Conservation (phyloP, 768 basidiomycete genomes). For the Zangia roseola region DNA sequence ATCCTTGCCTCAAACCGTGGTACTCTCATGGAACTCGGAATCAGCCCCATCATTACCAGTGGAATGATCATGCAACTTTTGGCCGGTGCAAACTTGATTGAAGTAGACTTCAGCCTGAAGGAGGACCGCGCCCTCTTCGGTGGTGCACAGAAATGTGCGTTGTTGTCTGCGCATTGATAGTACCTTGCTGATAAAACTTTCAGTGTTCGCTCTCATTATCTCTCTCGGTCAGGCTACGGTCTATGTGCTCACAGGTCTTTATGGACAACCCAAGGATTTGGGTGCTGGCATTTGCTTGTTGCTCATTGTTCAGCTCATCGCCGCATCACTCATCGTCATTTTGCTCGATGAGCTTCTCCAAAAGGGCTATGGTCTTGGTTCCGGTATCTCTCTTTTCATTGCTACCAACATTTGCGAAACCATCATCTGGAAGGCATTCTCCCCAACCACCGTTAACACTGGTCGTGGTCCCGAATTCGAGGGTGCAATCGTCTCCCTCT, state of each 20-base stretch:
- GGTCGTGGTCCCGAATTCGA: conserved; percentile 98
- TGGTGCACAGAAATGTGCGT: conserved; percentile 94
- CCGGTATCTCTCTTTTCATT: conserved; percentile 98
- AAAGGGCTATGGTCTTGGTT: conserved; percentile 98
- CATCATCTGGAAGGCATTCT: conserved; percentile 99
- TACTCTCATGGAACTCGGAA: conserved; percentile 99
- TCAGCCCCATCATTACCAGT: conserved; percentile 94
- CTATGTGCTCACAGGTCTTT: conserved; percentile 95
- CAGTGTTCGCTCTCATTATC: conserved; percentile 97
- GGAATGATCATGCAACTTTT: conserved; percentile 99
- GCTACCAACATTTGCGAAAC: conserved; percentile 99
- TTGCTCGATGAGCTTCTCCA: conserved; percentile 98
- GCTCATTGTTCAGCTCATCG: conserved; percentile 93
- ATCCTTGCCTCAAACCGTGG: conserved; percentile 98
- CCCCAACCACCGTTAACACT: conserved; percentile 96
- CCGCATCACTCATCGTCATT: conserved; percentile 94
- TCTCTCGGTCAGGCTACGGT: conserved; percentile 95
- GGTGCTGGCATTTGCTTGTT: conserved; percentile 97
- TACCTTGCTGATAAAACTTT: not conserved
- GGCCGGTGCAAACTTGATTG: conserved; percentile 95
- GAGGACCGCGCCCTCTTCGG: conserved; percentile 96
- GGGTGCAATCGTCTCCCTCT: conserved; percentile 92
- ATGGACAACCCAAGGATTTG: conserved; percentile 89
- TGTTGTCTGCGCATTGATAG: not conserved
- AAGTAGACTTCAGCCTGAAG: conserved; percentile 96